Base-by-base conservation (phyloP, 495 filamentous ascomycete species). In the Elasticomyces elasticus region DNA sequence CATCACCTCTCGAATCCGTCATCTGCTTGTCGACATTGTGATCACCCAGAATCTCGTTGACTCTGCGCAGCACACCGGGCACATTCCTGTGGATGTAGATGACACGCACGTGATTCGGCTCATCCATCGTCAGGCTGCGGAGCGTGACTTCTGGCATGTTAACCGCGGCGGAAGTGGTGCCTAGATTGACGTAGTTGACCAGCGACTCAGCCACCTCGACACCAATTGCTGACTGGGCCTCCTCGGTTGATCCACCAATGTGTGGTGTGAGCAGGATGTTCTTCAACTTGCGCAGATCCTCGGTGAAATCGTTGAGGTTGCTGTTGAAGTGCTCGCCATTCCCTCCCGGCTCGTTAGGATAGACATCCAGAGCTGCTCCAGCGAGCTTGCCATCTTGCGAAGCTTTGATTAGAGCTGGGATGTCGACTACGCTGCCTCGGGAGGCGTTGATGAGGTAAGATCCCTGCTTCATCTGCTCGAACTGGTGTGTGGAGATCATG, bases 1-100 rank as follows among this genome's bases (percentile, higher is more conserved):
- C 78, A 44, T 96, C 91, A 60, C 89, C 92, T 74, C 85, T 82
- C 71, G 83, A 92, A 67, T 96, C 94, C 27, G 87, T 90, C 73
- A 89, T 96, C 68, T 99, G 94, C 74, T 95, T 96, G 66, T 95
- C 92, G 56, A 99, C 89, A 65, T 99, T 99, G 71, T 99, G 90
- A 52, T 92, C 82, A 15, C 81, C 87, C 55, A 97, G 80, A 52
- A 96, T 86, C 61, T 89, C 84, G 72, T 97, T 99, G 44, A 98
- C 89, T 35, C 86, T 79, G 6, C 63, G 57, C 67, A 99, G 74
- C 52, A 99, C 92, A 70, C 92, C 92, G 28, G 92, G 92, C 51
- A 95, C 80, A 66, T 97, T 99, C 63, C 80, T 82, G 70, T 99
- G 94, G 63, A 99, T 92, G 69, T 87, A 99, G 64, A 96, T 85